Evolutionary conservation across 345 rosid genomes (phyloP), one percentile per base, ranked within the genome.

Genomic region (Eutrema yunnanense): DNA sequence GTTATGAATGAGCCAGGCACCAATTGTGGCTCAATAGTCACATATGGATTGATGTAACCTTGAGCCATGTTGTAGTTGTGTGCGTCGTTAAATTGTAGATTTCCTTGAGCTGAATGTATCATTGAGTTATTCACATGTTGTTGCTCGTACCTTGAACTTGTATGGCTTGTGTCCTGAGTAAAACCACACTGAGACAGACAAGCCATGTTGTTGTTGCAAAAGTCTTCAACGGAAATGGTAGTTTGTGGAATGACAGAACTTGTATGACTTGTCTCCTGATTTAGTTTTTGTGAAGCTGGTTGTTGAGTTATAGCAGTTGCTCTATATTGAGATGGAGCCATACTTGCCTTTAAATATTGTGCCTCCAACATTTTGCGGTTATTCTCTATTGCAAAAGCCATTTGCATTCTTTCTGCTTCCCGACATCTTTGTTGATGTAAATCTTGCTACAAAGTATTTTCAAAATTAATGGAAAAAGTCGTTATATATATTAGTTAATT

Each of bases 391-490:
- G 47, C 62, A 30, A 52, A 27, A 26, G 62, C 7, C 56, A 34
- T 42, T 74, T 74, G 78, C 73, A 50, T 51, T 57, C 62, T 67
- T 67, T 60, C 60, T 52, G 19, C 62, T 47, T 67, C 73, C 2
- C 60, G 56, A 51, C 33, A 59, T 67, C 55, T 67, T 60, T 52
- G 48, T 67, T 67, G 42, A 42, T 53, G 38, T 43, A 67, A 38
- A 26, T 34, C 78, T 1, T 26, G 53, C 73, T 74, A 51, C 49
- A 64, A 37, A 34, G 43, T 19, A 12, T 32, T 13, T 22, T 0
- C 0, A 34, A 40, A 19, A 41, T 30, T 40, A 16, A 9, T 16
- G 3, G 7, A 44, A 19, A 54, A 54, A 54, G 32, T 32, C n/a
- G 9, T 22, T 22, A 36, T 36, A 48, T 26, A 2, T 36, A 16